A percentile compares a stretch with the other conserved stretches of the same genome.
Evolutionary conservation across 306 rosid genomes (phyloP).

Genomic region (Arachis hypogaea): DNA sequence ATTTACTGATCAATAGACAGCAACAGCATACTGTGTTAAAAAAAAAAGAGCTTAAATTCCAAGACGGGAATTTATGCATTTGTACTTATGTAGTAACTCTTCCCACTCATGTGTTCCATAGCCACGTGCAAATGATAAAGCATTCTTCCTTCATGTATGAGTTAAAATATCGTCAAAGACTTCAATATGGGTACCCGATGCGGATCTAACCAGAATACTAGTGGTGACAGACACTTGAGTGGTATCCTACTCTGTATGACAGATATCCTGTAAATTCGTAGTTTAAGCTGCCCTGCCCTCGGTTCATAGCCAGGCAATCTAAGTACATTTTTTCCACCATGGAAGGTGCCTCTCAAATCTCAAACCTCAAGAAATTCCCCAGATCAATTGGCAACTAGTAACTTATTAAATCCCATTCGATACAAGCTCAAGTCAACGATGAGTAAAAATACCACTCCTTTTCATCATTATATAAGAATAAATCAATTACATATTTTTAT

Average conservation of each 20-base stretch:
- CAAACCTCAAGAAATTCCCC: background rate
- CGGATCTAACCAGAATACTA: background rate
- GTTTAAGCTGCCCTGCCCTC: constrained; percentile 8
- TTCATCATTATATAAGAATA: constrained; percentile 15
- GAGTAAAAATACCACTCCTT: constrained; percentile 5
- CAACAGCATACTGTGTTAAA: background rate
- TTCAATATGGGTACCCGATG: constrained; percentile 10
- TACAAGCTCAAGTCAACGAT: background rate
- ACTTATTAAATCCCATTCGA: too few relatives aligned
- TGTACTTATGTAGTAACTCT: background rate
- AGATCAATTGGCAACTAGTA: background rate
- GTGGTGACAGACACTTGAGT: background rate
- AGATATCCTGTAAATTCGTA: constrained; percentile 12
- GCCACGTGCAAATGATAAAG: background rate
- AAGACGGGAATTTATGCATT: background rate
- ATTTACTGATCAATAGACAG: constrained; percentile 27
- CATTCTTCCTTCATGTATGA: background rate
- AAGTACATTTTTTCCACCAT: constrained; percentile 18
- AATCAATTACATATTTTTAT: background rate
- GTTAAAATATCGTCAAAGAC: constrained; percentile 1
- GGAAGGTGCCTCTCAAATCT: background rate
- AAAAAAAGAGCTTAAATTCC: background rate
- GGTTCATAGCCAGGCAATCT: background rate
- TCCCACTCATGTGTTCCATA: background rate
- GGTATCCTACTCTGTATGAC: background rate